Evolutionary conservation across 805 yeast genomes (phyloP).

Genomic region (Candida piceae): DNA sequence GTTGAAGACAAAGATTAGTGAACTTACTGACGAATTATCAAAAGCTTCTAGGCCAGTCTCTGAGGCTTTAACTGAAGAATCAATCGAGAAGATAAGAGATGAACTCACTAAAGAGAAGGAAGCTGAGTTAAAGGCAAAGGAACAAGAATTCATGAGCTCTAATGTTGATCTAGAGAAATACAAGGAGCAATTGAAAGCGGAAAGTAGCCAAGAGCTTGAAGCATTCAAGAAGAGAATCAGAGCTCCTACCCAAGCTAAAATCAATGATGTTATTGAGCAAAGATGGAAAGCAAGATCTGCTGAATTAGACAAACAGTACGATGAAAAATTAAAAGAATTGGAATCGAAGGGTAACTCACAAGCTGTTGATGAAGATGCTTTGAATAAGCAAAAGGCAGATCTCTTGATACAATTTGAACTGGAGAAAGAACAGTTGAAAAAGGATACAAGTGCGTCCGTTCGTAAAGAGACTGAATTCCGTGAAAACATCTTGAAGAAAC

Average conservation of each 20-base stretch:
- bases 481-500: slow-evolving; percentile 48
- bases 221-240: slow-evolving; percentile 32
- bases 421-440: slow-evolving; percentile 35
- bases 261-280: slow-evolving; percentile 32
- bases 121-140: slow-evolving; percentile 14
- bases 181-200: slow-evolving; percentile 20
- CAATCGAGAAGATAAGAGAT: slow-evolving; percentile 15
- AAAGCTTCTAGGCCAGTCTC: neutral
- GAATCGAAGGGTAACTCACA: slow-evolving; percentile 9
- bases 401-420: slow-evolving; percentile 19
- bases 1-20: slow-evolving; percentile 12
- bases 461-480: slow-evolving; percentile 57
- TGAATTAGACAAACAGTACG: slow-evolving; percentile 30
- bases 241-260: slow-evolving; percentile 33
- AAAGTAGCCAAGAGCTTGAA: slow-evolving; percentile 30
- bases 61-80: slow-evolving; percentile 1
- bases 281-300: slow-evolving; percentile 30
- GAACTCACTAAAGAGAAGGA: slow-evolving; percentile 18
- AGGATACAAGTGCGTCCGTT: slow-evolving; percentile 43
- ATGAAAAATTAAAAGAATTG: slow-evolving; percentile 19
- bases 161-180: slow-evolving; percentile 20
- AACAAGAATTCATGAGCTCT: slow-evolving; percentile 15
- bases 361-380: slow-evolving; percentile 5
- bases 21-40: slow-evolving; percentile 7
- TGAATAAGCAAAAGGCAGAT: slow-evolving; percentile 15